A percentile compares a stretch with the other conserved stretches of the same genome.
These are phyloP conservation scores for Suillus placidus DNA, from an alignment of 768 basidiomycete genomes.

Conservation along the genomic window DNA sequence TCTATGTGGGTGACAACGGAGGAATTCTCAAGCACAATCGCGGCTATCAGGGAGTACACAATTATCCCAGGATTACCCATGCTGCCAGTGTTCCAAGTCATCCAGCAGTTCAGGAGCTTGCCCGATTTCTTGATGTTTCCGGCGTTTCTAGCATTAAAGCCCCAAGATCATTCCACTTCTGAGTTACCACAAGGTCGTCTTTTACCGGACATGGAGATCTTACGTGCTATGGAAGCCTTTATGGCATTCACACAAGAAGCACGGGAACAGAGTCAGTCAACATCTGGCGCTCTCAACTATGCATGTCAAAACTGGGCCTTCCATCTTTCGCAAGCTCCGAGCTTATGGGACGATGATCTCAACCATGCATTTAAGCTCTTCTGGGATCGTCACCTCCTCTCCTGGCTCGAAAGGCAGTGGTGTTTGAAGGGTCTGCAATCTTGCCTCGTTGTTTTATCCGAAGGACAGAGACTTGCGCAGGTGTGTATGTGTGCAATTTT, in stretches of 20 bases:
- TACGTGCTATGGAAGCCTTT: not conserved
- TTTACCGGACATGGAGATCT: not conserved
- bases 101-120: not conserved
- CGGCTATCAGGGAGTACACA: not conserved
- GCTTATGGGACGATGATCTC: not conserved
- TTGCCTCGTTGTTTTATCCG: too few relatives aligned
- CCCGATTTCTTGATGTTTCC: not conserved
- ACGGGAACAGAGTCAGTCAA: not conserved
- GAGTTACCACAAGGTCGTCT: not conserved
- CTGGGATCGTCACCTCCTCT: not conserved
- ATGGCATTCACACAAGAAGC: not conserved
- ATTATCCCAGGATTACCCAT: not conserved
- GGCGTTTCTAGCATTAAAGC: not conserved
- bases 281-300: not conserved
- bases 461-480: not conserved
- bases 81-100: not conserved
- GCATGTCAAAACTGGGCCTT: not conserved
- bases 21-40: not conserved
- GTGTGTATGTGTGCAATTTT: not conserved
- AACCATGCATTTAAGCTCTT: not conserved
- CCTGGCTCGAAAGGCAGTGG: too few relatives aligned
- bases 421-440: too few relatives aligned
- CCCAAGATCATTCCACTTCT: not conserved
- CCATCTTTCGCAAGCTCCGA: not conserved
- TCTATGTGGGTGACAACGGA: not conserved